Base-by-base conservation (phyloP, 2,329 filamentous ascomycete species). In the Apiospora kogelbergensis region DNA sequence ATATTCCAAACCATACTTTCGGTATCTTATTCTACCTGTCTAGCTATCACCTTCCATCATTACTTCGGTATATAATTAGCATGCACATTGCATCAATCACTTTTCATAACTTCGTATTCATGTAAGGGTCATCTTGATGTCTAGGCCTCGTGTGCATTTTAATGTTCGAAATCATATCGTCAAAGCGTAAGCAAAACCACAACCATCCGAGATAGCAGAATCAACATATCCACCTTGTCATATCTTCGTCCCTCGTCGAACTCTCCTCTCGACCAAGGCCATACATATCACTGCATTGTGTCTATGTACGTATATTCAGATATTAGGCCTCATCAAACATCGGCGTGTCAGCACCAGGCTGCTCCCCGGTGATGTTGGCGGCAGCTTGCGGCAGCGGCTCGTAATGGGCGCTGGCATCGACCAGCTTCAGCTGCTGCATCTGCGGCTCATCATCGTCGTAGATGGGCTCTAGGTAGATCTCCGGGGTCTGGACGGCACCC, bases 121-220 rank as follows among this genome's bases (percentile, higher is more conserved):
- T 37, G 30, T 33, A n/a, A 6, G 53, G 30, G 17, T 10, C 17
- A n/a, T 30, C 9, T 30, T 60, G 37, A 37, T 13, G 20, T 30
- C 53, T n/a, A 60, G 7, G 53, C 17, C 30, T 37, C 26, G 13
- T 60, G 53, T 17, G n/a, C 37, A 60, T 60, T n/a, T 7, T 60
- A 30, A n/a, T 37, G 53, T 60, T 60, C 30, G 53, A 9, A 5
- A n/a, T 37, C 53, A 37, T 37, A 60, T 60, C 30, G 53, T 60
- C 53, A 17, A 37, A 60, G 26, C 53, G 30, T n/a, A 60, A n/a
- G 42, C 42, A n/a, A n/a, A 45, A 2, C 53, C 53, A 60, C 37
- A 60, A 60, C 53, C 53, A n/a, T 60, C 53, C 53, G 30, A 37
- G 30, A 60, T 60, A 60, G 53, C 30, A 60, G 37, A 60, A 22